Conservation (phyloP, 73 alveolate species). For the Durusdinium trenchii region DNA sequence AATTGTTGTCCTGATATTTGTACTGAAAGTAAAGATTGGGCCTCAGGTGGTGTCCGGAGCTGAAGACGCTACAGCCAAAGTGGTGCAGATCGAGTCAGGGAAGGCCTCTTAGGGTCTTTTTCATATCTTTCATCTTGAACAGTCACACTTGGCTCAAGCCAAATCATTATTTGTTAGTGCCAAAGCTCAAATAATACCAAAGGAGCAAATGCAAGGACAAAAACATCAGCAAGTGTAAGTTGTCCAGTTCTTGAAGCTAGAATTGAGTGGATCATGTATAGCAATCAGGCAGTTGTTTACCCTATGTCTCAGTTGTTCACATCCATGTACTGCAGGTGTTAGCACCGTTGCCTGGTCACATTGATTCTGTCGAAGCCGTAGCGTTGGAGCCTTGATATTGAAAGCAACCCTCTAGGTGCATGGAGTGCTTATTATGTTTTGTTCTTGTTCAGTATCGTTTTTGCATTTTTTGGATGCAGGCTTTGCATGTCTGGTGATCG, state of each 20-base stretch:
- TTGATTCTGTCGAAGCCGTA: slow-evolving; percentile 82
- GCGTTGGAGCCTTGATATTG: slow-evolving; percentile 18
- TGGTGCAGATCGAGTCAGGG: slow-evolving; percentile 88
- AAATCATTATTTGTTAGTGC: neutral
- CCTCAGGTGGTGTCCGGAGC: slow-evolving; percentile 82
- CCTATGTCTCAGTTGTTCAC: no score
- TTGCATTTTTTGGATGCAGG: neutral
- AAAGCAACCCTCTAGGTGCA: neutral
- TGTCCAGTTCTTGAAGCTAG: no score
- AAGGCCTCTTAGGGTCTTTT: neutral
- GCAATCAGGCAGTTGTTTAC: no score
- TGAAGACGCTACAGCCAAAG: slow-evolving; percentile 88
- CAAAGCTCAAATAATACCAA: neutral
- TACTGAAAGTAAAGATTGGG: no score
- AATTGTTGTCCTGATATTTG: no score
- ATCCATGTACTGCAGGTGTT: slow-evolving; percentile 36
- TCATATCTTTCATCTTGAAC: neutral
- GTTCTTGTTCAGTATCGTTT: neutral
- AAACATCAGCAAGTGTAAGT: neutral
- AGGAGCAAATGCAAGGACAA: neutral
- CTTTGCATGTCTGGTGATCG: neutral
- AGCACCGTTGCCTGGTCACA: slow-evolving; percentile 72
- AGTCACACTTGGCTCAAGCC: neutral
- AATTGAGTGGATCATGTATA: no score
- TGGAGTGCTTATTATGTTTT: neutral